Percentiles rank a stretch among this genome's conserved stretches.
Conservation (phyloP, 805 yeast species). For the Lipomyces starkeyi region DNA sequence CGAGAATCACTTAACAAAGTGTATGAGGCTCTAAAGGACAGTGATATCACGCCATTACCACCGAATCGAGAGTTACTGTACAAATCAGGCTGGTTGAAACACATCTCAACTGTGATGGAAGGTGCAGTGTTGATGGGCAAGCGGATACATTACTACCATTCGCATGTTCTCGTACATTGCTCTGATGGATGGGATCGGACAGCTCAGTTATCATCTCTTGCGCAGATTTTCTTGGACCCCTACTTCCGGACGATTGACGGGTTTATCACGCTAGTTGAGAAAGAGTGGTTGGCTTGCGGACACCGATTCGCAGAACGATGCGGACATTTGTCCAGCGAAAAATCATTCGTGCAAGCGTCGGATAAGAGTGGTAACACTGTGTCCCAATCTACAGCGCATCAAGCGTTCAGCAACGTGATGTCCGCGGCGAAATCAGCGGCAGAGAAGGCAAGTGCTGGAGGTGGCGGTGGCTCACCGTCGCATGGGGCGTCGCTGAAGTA, state of each 20-base stretch:
- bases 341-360: constrained; percentile 39
- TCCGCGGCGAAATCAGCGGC: constrained; percentile 48
- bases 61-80: constrained; percentile 62
- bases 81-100: constrained; percentile 80
- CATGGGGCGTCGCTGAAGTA: constrained; percentile 50
- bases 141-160: constrained; percentile 79
- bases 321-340: constrained; percentile 70
- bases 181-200: constrained; percentile 99
- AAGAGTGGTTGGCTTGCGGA: constrained; percentile 96
- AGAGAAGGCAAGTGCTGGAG: constrained; percentile 24
- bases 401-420: constrained; percentile 54
- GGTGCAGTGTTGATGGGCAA: constrained; percentile 80
- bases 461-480: constrained; percentile 3
- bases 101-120: constrained; percentile 68
- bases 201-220: constrained; percentile 81
- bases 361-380: constrained; percentile 33
- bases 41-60: constrained; percentile 62
- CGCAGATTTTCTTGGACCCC: constrained; percentile 89
- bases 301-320: constrained; percentile 84
- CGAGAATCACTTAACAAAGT: constrained; percentile 77
- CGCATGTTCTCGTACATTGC: constrained; percentile 88
- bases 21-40: constrained; percentile 65
- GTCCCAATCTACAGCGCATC: constrained; percentile 50
- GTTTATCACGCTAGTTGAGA: constrained; percentile 81
- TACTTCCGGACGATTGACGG: constrained; percentile 87